phyloP scores from a whole-genome alignment of 2,329 filamentous ascomycete genomes.

The Penicillium sp. region DNA sequence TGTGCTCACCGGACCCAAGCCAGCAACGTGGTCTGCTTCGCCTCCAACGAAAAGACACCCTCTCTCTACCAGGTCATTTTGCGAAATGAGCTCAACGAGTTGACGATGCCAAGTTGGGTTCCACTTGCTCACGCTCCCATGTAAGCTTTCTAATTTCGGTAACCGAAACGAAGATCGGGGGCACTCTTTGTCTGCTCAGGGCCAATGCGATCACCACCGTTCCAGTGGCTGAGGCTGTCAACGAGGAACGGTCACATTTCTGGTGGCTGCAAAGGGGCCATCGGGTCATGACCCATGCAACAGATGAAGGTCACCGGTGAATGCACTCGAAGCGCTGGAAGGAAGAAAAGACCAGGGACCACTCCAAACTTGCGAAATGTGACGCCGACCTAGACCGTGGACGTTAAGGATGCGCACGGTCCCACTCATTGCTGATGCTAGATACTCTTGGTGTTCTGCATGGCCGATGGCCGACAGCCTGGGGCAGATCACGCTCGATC shows the following conservation, averaged over 20 bases:
- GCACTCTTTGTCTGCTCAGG: slow-evolving; percentile 1
- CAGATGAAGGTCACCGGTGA: neutral
- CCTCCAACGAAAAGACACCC: neutral
- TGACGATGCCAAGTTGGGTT: neutral
- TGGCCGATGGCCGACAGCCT: too few relatives aligned
- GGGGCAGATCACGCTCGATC: neutral
- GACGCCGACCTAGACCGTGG: too few relatives aligned
- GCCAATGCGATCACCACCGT: slow-evolving; percentile 6
- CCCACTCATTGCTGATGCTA: too few relatives aligned
- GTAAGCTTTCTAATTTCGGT: neutral
- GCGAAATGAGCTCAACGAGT: neutral
- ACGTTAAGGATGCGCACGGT: too few relatives aligned
- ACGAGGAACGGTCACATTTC: slow-evolving; percentile 2
- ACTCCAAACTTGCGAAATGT: too few relatives aligned
- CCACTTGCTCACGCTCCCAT: neutral
- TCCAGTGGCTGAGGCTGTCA: neutral
- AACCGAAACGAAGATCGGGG: slow-evolving; percentile 1
- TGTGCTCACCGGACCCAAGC: too few relatives aligned
- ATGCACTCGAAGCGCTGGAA: neutral
- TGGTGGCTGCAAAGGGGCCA: neutral
- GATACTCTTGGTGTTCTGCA: too few relatives aligned
- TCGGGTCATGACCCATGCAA: neutral
- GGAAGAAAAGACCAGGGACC: neutral
- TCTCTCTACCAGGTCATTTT: neutral
- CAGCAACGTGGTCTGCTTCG: too few relatives aligned